Base-by-base conservation (phyloP, 2,329 filamentous ascomycete species). In the Lachnellula occidentalis region DNA sequence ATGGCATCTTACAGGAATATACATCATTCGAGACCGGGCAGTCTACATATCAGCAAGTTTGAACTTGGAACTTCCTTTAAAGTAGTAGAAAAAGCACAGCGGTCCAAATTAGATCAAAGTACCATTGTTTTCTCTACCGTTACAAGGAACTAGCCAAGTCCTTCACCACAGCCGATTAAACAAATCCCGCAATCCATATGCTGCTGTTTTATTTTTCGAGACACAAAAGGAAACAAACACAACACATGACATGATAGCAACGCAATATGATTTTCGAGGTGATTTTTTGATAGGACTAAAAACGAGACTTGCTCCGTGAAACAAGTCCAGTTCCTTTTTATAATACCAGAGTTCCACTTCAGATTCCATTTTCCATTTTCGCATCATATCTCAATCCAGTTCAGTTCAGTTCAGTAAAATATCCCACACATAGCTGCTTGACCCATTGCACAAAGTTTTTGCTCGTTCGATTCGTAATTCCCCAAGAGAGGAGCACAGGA, bases 401-500 rank as follows among this genome's bases (percentile, higher is more conserved):
- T 39, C 36, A 39, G 27, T 39, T 39, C 36, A 27, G 3, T 24
- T 27, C 8, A 21, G 14, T 24, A 24, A 21, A 31, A 17, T 12
- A 27, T 45, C 21, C 43, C 43, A 24, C n/a, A 19, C 41, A 12
- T 12, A 43, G 21, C n/a, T 12, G 41, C 41, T 22, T 37, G 21
- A 17, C 36, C 46, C 45, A 46, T 34, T 27, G 53, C 39, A 37
- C 46, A 53, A 53, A 34, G 37, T 42, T 48, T 41, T 53, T 34
- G 42, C 50, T 53, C 24, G 46, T 31, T 53, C 48, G 50, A 53
- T 21, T 53, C 45, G 47, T 22, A 11, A 39, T 47, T 48, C 43
- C 34, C 31, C 50, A 41, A 45, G 15, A 45, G 15, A 27, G 36
- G 45, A 48, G 49, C 31, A 49, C 45, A 51, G 53, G 51, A 50